These are phyloP conservation scores for Fomitiporia mediterranea DNA, from an alignment of 1,284 basidiomycete species.

Conservation along the genomic window DNA sequence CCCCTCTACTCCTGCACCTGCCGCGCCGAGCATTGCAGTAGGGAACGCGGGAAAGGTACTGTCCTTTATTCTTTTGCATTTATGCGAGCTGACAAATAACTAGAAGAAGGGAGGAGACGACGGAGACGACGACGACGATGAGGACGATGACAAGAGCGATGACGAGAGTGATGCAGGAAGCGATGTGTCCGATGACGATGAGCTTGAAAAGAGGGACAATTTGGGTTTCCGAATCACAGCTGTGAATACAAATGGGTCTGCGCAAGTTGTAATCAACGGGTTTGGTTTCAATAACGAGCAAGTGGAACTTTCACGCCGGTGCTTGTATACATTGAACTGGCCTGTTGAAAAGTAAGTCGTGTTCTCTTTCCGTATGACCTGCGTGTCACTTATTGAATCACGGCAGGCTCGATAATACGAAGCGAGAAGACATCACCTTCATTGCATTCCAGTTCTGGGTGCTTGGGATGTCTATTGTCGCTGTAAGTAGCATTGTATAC, in stretches of 20 bases:
- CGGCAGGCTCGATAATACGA: slow-evolving; percentile 59
- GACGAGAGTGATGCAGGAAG: slow-evolving; percentile 14
- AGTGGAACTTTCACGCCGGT: slow-evolving; percentile 39
- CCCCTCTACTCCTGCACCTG: neutral
- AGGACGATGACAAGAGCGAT: slow-evolving; percentile 19
- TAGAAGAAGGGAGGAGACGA: no score
- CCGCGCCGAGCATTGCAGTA: neutral
- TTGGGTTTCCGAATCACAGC: slow-evolving; percentile 24
- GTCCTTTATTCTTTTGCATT: slow-evolving; percentile 6
- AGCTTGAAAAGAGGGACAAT: slow-evolving; percentile 10
- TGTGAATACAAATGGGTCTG: slow-evolving; percentile 32
- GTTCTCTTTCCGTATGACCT: neutral
- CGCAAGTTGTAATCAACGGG: slow-evolving; percentile 42
- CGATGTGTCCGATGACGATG: slow-evolving; percentile 1
- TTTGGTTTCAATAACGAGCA: slow-evolving; percentile 32
- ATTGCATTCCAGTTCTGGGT: slow-evolving; percentile 78
- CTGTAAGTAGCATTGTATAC: slow-evolving; percentile 34
- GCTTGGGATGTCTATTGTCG: slow-evolving; percentile 72
- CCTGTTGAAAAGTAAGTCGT: slow-evolving; percentile 53
- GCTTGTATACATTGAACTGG: slow-evolving; percentile 60
- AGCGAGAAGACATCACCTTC: slow-evolving; percentile 73
- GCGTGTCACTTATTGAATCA: slow-evolving; percentile 5
- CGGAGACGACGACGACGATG: slow-evolving; percentile 24
- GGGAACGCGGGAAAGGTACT: slow-evolving; percentile 7
- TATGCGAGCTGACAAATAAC: neutral